These are phyloP conservation scores for Olyra latifolia DNA, from an alignment of 176 grass and related monocot species.

Conservation along the genomic window DNA sequence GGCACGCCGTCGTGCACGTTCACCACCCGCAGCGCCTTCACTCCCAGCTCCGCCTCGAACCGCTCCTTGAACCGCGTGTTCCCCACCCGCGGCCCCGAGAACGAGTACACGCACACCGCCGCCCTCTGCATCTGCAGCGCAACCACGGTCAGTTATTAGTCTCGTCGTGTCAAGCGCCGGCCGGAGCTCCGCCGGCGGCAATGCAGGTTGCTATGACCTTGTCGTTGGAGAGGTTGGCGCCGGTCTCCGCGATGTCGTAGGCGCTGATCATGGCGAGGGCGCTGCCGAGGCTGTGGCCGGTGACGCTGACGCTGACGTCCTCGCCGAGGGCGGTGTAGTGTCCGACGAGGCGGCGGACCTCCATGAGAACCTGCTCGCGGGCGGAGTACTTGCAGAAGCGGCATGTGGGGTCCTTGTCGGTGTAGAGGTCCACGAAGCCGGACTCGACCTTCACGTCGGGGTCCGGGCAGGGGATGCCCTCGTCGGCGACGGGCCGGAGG, in stretches of 20 bases:
- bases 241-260: constrained; percentile 79
- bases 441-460: constrained; percentile 65
- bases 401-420: constrained; percentile 72
- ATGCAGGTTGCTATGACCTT: background rate
- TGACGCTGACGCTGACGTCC: constrained; percentile 71
- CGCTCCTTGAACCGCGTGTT: constrained; percentile 65
- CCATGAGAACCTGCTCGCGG: constrained; percentile 71
- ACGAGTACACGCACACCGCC: constrained; percentile 69
- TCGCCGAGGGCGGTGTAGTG: constrained; percentile 47
- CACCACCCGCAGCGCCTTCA: constrained; percentile 72
- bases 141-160: no score
- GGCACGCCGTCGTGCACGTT: constrained; percentile 91
- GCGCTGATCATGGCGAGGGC: constrained; percentile 71
- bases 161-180: no score
- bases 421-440: constrained; percentile 79
- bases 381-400: constrained; percentile 92
- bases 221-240: constrained; percentile 18
- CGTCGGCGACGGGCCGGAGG: constrained; percentile 52
- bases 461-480: constrained; percentile 77
- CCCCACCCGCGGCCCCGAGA: constrained; percentile 73
- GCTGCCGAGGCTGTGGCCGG: constrained; percentile 87
- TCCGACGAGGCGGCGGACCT: constrained; percentile 60
- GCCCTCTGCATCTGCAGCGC: constrained; percentile 21
- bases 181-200: no score
- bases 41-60: constrained; percentile 60